Percentiles rank a stretch among this genome's conserved stretches.
Evolutionary conservation across 306 rosid species (phyloP).

Genomic region (Begonia fuchsioides): DNA sequence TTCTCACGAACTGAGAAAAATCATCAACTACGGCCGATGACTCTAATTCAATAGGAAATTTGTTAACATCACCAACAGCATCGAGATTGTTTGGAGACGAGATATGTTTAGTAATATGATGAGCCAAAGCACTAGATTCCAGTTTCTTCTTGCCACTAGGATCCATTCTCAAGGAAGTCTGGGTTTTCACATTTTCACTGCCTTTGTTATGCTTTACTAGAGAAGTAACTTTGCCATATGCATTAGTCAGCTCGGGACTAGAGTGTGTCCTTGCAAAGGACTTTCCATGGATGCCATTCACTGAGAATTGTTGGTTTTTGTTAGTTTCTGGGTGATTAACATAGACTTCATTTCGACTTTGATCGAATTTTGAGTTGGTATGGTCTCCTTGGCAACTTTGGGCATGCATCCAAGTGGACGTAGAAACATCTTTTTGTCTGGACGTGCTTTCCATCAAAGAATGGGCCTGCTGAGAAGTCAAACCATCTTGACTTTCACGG

Average conservation of each 20-base stretch:
- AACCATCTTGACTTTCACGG: constrained; percentile 29
- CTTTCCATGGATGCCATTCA: constrained; percentile 48
- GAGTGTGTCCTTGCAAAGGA: constrained; percentile 88
- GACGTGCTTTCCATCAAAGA: no score
- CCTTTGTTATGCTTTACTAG: constrained; percentile 40
- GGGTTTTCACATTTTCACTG: constrained; percentile 44
- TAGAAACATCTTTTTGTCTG: constrained; percentile 27
- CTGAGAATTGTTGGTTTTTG: constrained; percentile 41
- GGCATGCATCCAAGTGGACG: constrained; percentile 27
- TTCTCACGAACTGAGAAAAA: no score
- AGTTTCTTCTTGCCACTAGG: no score
- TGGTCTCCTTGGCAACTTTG: constrained; percentile 41
- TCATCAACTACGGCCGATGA: constrained; percentile 36
- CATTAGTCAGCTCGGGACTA: constrained; percentile 89
- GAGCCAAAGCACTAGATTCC: constrained; percentile 33
- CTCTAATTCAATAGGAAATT: constrained; percentile 36
- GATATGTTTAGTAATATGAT: constrained; percentile 27
- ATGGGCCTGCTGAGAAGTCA: constrained; percentile 41
- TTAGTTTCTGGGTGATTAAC: constrained; percentile 29
- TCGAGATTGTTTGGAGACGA: constrained; percentile 34
- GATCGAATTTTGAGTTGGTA: constrained; percentile 35
- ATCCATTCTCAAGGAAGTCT: constrained; percentile 34
- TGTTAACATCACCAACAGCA: constrained; percentile 38
- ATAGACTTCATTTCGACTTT: constrained; percentile 34
- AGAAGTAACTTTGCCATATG: constrained; percentile 55